phyloP scores from a whole-genome alignment of 768 basidiomycete species.

The Amanita pseudoporphyria region DNA sequence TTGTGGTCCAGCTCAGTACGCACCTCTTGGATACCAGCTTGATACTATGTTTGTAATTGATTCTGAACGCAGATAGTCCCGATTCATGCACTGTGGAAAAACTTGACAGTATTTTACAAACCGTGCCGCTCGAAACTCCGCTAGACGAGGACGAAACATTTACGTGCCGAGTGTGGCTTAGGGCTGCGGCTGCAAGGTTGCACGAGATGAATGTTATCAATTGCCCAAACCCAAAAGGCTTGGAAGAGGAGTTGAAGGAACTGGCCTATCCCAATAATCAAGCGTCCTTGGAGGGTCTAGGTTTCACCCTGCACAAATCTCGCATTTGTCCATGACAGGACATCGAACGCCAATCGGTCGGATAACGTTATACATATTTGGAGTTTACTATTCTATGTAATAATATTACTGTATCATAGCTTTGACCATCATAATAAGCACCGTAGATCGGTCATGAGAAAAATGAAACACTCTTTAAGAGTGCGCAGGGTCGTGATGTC shows the following conservation, averaged over 20 bases:
- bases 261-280: constrained; percentile 1
- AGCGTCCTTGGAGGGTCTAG: constrained; percentile 3
- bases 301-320: constrained; percentile 4
- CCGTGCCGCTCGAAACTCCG: not conserved
- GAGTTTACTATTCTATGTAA: not conserved
- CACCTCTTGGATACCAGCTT: no score
- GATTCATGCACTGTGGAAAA: constrained; percentile 3
- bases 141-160: constrained; percentile 1
- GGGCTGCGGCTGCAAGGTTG: not conserved
- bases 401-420: not conserved
- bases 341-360: not conserved
- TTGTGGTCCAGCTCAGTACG: constrained; percentile 7
- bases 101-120: not conserved
- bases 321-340: not conserved
- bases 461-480: no score
- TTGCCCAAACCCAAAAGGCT: not conserved
- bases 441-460: no score
- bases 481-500: no score
- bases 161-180: constrained; percentile 5
- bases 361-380: not conserved
- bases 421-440: no score
- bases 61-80: not conserved
- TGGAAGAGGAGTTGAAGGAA: constrained; percentile 4
- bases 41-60: not conserved
- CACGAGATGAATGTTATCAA: constrained; percentile 4